phyloP scores from a whole-genome alignment of 208 protist genomes.

The Strigomonas galati region DNA sequence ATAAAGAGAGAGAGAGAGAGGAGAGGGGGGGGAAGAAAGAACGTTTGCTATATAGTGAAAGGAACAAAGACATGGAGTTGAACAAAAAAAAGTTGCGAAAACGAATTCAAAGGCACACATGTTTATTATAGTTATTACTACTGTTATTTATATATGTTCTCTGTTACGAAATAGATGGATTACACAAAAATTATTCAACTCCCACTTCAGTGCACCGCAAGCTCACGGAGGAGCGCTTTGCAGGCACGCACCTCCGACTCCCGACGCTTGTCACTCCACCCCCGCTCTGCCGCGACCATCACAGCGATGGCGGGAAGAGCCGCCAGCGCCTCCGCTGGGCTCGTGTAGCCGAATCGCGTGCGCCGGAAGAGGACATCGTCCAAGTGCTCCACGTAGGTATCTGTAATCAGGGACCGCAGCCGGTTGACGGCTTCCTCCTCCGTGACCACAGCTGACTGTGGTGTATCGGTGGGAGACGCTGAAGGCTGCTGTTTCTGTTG shows the following conservation, averaged over 20 bases:
- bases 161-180: too few relatives aligned
- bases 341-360: slow-evolving; percentile 66
- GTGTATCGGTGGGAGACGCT: background rate
- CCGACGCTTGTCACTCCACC: slow-evolving; percentile 34
- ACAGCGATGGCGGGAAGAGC: slow-evolving; percentile 42
- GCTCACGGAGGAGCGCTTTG: slow-evolving; percentile 22
- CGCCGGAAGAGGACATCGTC: slow-evolving; percentile 68
- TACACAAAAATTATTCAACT: too few relatives aligned
- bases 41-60: background rate
- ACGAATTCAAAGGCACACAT: slow-evolving; percentile 2
- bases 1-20: background rate
- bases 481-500: background rate
- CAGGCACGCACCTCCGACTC: slow-evolving; percentile 38
- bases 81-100: slow-evolving; percentile 12
- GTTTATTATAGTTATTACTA: slow-evolving; percentile 1
- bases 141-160: slow-evolving; percentile 8
- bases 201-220: slow-evolving; percentile 9
- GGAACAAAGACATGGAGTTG: background rate
- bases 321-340: slow-evolving; percentile 51
- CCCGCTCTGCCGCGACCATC: slow-evolving; percentile 35
- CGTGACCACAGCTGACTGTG: background rate
- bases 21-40: background rate
- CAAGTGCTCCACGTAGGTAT: slow-evolving; percentile 63
- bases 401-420: slow-evolving; percentile 26
- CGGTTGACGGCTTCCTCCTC: slow-evolving; percentile 12